Percentiles rank a stretch among this genome's conserved stretches.
phyloP scores from a whole-genome alignment of 2,329 filamentous ascomycete genomes.

The Penicillium sp. region DNA sequence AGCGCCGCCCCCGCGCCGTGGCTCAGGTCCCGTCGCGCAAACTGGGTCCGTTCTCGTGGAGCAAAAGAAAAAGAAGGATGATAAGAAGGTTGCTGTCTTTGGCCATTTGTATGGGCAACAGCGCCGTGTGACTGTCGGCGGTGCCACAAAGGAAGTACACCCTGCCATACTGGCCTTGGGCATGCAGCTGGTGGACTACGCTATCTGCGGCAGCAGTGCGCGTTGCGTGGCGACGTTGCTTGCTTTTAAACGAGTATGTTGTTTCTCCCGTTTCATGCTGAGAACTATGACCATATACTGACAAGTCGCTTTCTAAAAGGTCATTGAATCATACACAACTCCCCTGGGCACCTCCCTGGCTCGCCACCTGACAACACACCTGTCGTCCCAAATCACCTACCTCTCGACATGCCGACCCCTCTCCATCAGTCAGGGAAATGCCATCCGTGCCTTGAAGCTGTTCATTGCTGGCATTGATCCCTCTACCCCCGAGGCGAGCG shows the following conservation, averaged over 20 bases:
- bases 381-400: conserved; percentile 92
- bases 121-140: conserved; percentile 55
- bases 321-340: conserved; percentile 87
- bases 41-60: conserved; percentile 29
- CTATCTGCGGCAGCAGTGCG: conserved; percentile 79
- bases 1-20: conserved; percentile 26
- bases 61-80: conserved; percentile 49
- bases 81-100: conserved; percentile 66
- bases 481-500: conserved; percentile 68
- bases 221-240: conserved; percentile 78
- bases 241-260: conserved; percentile 72
- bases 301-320: conserved; percentile 43
- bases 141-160: conserved; percentile 64
- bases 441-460: conserved; percentile 87
- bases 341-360: conserved; percentile 75
- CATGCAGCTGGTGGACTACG: conserved; percentile 81
- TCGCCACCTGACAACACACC: conserved; percentile 81
- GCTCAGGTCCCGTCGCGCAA: conserved; percentile 25
- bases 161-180: conserved; percentile 76
- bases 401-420: conserved; percentile 88
- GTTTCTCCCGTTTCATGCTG: background rate
- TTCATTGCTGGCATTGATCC: conserved; percentile 85
- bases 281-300: background rate
- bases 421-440: conserved; percentile 93
- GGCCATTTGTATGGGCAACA: conserved; percentile 73